Percentiles rank a stretch among this genome's conserved stretches.
Evolutionary conservation across 179 eudicot species (phyloP).

Genomic region (Camellia oleifera): DNA sequence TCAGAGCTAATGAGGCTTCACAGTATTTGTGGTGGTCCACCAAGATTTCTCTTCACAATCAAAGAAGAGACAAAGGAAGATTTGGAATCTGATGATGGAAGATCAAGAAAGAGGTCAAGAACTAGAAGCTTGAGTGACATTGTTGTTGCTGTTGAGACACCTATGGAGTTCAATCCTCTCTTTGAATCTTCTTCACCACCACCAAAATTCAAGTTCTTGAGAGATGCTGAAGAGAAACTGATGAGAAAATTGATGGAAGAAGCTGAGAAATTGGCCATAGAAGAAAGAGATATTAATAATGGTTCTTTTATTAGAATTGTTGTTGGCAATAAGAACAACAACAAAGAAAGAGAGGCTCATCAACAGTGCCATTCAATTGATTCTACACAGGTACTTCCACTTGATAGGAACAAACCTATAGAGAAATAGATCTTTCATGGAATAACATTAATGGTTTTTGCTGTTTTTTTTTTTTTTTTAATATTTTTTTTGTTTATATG

Average conservation of each 20-base stretch:
- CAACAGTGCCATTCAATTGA: conserved; percentile 27
- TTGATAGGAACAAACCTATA: conserved; percentile 8
- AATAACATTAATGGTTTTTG: neutral
- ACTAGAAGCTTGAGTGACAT: conserved; percentile 66
- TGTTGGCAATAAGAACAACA: conserved; percentile 26
- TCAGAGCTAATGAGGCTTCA: conserved; percentile 72
- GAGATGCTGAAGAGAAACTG: conserved; percentile 92
- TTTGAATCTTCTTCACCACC: conserved; percentile 89
- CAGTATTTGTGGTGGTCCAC: conserved; percentile 74
- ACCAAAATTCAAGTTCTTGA: conserved; percentile 88
- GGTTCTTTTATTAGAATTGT: conserved; percentile 27
- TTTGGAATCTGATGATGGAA: conserved; percentile 80
- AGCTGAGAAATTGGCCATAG: conserved; percentile 41
- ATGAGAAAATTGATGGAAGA: conserved; percentile 61
- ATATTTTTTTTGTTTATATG: neutral
- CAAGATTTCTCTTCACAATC: conserved; percentile 85
- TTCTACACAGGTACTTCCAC: conserved; percentile 55
- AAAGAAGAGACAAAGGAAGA: conserved; percentile 85
- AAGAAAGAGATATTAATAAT: conserved; percentile 20
- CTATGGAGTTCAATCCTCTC: conserved; percentile 63
- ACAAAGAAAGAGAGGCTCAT: conserved; percentile 26
- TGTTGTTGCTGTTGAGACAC: conserved; percentile 42
- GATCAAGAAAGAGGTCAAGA: conserved; percentile 60
- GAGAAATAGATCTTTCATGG: conserved; percentile 9
- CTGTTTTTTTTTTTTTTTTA: neutral